Evolutionary conservation across 306 rosid genomes (phyloP), one percentile per base, ranked within the genome.

Genomic region (Abrus pulchellus): DNA sequence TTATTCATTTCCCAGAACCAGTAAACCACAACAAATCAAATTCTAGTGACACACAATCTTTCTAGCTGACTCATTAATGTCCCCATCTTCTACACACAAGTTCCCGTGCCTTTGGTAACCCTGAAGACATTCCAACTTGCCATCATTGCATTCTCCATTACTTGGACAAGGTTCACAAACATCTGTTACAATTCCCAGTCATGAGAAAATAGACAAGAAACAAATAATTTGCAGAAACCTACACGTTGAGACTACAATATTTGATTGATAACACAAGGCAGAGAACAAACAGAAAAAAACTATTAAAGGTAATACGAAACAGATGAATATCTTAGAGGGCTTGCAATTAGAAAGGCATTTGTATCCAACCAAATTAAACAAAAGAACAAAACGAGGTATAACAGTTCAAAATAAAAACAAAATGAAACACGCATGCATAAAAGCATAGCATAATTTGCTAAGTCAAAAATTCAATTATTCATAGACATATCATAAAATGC

Each of bases 151-250:
- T 61, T 67, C 89, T 74, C 97, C 99, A 78, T 93, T 87, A 83
- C 74, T 89, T 28, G 99, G 97, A 85, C 97, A 94, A 84, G 97
- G 93, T 82, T 87, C 91, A 80, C 97, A 94, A 82, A 43, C 64
- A 88, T 89, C 97, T 93, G 95, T 32, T 72, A 71, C 20, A 13
- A 75, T 75, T 28, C 10, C 43, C 9, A 30, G 67, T 12, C 54
- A 57, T 32, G 44, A 63, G 41, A 75, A 80, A 43, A 8, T 52
- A 54, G 11, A 48, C 7, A 64, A 55, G 50, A 47, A 82, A 68
- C 36, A 82, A 64, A 64, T 47, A 66, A 52, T 50, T 45, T n/a
- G 20, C 73, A 27, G 63, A 52, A 60, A 64, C 9, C 11, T 43
- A 53, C 4, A 59, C n/a, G 14, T 57, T 57, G 79, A 68, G 60